These are phyloP conservation scores for Raffaelea ambrosiae DNA, from an alignment of 2,329 filamentous ascomycete genomes.

Conservation along the genomic window DNA sequence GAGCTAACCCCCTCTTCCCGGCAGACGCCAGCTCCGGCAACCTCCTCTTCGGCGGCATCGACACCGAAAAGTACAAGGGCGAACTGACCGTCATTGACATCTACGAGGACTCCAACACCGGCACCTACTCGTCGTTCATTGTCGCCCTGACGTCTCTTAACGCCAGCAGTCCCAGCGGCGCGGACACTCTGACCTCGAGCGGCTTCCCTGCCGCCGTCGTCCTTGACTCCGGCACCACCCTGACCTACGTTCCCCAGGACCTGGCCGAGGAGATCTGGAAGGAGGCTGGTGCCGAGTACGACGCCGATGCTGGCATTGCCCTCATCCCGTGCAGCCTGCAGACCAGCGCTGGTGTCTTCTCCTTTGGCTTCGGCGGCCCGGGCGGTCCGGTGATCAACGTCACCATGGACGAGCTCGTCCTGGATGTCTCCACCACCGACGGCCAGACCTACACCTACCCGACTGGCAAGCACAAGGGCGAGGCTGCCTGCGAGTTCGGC, in stretches of 20 bases:
- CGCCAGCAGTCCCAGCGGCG: conserved; percentile 40
- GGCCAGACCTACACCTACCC: conserved; percentile 24
- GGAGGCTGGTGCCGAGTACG: conserved; percentile 45
- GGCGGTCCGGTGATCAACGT: conserved; percentile 42
- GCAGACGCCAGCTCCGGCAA: conserved; percentile 52
- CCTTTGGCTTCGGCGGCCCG: conserved; percentile 43
- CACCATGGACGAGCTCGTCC: conserved; percentile 47
- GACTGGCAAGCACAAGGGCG: conserved; percentile 32
- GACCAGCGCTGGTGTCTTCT: conserved; percentile 37
- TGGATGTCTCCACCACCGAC: conserved; percentile 30
- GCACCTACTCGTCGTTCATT: conserved; percentile 34
- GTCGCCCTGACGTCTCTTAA: conserved; percentile 39
- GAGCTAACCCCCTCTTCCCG: too few species aligned
- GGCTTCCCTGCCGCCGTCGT: conserved; percentile 49
- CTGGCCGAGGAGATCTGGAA: conserved; percentile 45
- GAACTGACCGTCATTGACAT: conserved; percentile 54
- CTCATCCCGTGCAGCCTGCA: conserved; percentile 42
- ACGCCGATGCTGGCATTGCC: conserved; percentile 25
- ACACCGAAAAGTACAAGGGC: conserved; percentile 64
- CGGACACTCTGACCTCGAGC: conserved; percentile 33
- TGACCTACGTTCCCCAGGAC: conserved; percentile 59
- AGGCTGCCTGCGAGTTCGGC: conserved; percentile 45
- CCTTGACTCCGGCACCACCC: conserved; percentile 67
- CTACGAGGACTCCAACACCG: conserved; percentile 31
- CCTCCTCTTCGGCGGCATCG: conserved; percentile 74